Conservation (phyloP, 306 rosid genomes). For the Dryas drummondii region DNA sequence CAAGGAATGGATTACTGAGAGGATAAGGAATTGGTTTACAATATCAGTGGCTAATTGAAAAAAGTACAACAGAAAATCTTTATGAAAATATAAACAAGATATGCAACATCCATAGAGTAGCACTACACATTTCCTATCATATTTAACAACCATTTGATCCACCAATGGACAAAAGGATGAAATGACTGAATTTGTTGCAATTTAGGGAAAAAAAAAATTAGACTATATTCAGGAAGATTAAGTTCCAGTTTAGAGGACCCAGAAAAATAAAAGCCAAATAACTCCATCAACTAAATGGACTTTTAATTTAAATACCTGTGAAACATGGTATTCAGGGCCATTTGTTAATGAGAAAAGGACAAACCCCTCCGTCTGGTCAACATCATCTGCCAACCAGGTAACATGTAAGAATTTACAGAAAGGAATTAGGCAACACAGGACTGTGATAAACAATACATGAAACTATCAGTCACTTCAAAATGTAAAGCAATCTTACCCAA, state of each 20-base stretch:
- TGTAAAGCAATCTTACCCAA: conserved; percentile 45
- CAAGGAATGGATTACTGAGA: too few relatives aligned
- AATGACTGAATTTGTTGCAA: too few relatives aligned
- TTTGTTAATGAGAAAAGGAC: conserved; percentile 85
- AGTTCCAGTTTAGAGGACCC: neutral
- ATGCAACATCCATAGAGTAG: too few relatives aligned
- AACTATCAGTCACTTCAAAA: conserved; percentile 14
- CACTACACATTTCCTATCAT: too few relatives aligned
- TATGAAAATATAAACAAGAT: too few relatives aligned
- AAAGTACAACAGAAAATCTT: too few relatives aligned
- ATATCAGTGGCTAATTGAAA: too few relatives aligned
- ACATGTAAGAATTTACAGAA: conserved; percentile 17
- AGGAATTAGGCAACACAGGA: neutral
- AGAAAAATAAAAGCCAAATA: conserved; percentile 4
- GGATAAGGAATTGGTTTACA: too few relatives aligned
- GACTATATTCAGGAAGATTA: neutral
- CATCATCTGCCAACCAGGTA: conserved; percentile 55
- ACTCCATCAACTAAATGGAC: conserved; percentile 22
- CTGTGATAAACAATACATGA: neutral
- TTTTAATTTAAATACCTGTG: conserved; percentile 61
- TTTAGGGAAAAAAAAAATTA: neutral
- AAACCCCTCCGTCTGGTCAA: conserved; percentile 71
- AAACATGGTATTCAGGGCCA: conserved; percentile 94
- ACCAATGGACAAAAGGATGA: too few relatives aligned
- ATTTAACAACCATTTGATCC: too few relatives aligned